Conservation (phyloP, 495 filamentous ascomycete species). For the Poronia punctata region DNA sequence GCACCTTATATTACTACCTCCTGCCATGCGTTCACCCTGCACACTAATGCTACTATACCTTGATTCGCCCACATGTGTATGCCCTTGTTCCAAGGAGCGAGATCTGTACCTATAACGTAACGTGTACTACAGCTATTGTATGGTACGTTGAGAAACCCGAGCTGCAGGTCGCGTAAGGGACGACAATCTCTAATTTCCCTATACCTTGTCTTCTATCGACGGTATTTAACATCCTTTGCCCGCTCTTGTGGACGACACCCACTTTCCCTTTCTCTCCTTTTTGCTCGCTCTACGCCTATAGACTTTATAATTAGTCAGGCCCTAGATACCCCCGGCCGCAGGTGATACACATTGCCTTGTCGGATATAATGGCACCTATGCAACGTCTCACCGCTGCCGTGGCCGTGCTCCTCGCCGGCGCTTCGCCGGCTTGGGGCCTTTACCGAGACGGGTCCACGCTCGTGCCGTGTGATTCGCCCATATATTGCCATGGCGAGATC, state of each 20-base stretch:
- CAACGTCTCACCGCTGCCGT: conserved; percentile 9
- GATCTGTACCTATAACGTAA: conserved; percentile 3
- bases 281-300: too few relatives aligned
- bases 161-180: too few relatives aligned
- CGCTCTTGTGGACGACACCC: too few relatives aligned
- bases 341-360: background rate
- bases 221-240: background rate
- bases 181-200: too few relatives aligned
- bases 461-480: conserved; percentile 41
- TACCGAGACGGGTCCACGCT: conserved; percentile 41
- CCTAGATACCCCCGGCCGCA: too few relatives aligned
- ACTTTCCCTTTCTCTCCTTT: too few relatives aligned
- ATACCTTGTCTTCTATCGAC: background rate
- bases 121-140: background rate
- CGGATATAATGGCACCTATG: conserved; percentile 3
- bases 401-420: conserved; percentile 17
- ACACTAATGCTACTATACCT: too few relatives aligned
- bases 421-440: conserved; percentile 20
- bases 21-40: background rate
- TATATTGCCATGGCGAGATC: conserved; percentile 44
- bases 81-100: background rate
- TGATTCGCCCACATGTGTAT: too few relatives aligned
- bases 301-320: too few relatives aligned
- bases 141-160: too few relatives aligned
- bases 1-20: too few relatives aligned